Percentiles rank a stretch among this genome's conserved stretches.
These are phyloP conservation scores for Cyclospora cayetanensis DNA, from an alignment of 169 alveolate genomes.

Conservation along the genomic window DNA sequence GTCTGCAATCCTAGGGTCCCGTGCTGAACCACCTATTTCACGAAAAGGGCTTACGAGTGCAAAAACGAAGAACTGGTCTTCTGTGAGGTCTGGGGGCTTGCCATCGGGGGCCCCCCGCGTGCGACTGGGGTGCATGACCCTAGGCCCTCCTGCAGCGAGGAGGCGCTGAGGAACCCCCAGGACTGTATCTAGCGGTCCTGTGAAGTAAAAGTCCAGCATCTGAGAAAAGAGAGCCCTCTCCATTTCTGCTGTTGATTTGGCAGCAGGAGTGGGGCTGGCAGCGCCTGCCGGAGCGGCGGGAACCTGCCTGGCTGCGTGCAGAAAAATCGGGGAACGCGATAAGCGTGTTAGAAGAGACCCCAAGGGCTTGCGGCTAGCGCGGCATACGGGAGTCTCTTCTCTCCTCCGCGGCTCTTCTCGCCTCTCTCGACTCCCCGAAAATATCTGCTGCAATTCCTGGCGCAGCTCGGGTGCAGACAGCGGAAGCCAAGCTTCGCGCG, in stretches of 20 bases:
- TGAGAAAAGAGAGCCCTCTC: neutral
- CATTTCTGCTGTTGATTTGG: neutral
- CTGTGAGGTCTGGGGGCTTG: neutral
- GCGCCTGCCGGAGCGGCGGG: neutral
- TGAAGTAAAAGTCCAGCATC: neutral
- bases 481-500: neutral
- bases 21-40: no score
- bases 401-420: neutral
- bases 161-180: neutral
- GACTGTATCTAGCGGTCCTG: neutral
- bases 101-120: neutral
- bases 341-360: slow-evolving; percentile 12
- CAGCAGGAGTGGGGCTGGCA: neutral
- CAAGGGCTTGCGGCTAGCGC: neutral
- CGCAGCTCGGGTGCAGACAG: neutral
- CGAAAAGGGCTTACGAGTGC: neutral
- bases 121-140: neutral
- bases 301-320: neutral
- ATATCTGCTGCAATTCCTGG: neutral
- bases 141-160: neutral
- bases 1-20: no score
- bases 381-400: neutral
- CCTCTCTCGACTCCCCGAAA: neutral
- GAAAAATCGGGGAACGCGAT: neutral
- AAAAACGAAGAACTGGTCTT: neutral